Conservation (phyloP, 2,329 filamentous ascomycete species). For the Rhinocladiella similis region DNA sequence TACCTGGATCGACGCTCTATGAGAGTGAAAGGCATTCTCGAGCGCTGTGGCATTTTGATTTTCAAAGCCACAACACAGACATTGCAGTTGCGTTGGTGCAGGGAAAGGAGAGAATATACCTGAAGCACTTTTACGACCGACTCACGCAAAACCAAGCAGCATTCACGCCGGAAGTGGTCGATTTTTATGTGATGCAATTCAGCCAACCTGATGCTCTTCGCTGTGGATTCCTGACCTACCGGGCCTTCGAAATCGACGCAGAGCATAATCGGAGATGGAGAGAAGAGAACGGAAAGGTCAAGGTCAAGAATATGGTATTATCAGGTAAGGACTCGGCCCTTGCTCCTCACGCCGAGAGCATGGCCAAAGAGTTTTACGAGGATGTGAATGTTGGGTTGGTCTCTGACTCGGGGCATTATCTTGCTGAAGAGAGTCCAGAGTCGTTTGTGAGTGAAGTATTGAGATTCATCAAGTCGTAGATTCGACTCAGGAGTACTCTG, state of each 20-base stretch:
- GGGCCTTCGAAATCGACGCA: conserved; percentile 36
- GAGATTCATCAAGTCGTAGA: conserved; percentile 30
- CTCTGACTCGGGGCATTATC: conserved; percentile 36
- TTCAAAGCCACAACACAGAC: conserved; percentile 40
- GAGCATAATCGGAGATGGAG: conserved; percentile 34
- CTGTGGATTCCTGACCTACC: conserved; percentile 37
- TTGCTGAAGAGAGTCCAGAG: conserved; percentile 42
- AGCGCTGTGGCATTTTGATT: conserved; percentile 45
- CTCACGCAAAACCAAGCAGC: conserved; percentile 38
- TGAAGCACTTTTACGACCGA: conserved; percentile 47
- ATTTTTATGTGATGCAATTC: conserved; percentile 41
- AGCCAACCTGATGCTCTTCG: conserved; percentile 37
- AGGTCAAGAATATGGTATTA: conserved; percentile 34
- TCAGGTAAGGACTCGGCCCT: conserved; percentile 34
- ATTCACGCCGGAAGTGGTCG: conserved; percentile 39
- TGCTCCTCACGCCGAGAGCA: conserved; percentile 29
- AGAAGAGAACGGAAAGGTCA: conserved; percentile 34
- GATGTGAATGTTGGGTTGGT: conserved; percentile 31
- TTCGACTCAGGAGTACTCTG: not conserved
- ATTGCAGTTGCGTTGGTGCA: conserved; percentile 41
- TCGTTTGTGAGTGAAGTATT: conserved; percentile 37
- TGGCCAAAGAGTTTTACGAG: conserved; percentile 37
- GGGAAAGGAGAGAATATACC: conserved; percentile 43
- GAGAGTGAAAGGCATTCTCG: conserved; percentile 43
- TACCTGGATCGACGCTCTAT: conserved; percentile 36